These are phyloP conservation scores for Colletotrichum incanum DNA, from an alignment of 2,329 filamentous ascomycete species.

Conservation along the genomic window DNA sequence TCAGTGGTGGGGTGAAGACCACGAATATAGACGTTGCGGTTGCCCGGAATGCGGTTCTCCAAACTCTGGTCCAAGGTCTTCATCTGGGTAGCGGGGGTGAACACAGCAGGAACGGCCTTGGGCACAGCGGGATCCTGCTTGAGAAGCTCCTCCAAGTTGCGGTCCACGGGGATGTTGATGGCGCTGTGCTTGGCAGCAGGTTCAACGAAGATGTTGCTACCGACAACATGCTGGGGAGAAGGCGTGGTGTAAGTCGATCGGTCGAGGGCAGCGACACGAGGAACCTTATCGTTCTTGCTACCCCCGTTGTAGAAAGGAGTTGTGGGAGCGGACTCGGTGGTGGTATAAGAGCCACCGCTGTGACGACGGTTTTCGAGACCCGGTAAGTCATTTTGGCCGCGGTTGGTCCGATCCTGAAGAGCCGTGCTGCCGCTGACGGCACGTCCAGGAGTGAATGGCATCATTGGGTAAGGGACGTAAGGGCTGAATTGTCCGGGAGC, in stretches of 20 bases:
- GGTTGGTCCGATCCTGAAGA: constrained; percentile 63
- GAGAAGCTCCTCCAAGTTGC: constrained; percentile 75
- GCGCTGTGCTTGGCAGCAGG: constrained; percentile 59
- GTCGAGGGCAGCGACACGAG: constrained; percentile 72
- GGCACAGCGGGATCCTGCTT: constrained; percentile 88
- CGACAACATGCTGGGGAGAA: constrained; percentile 73
- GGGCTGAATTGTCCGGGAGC: constrained; percentile 51
- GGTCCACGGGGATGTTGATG: constrained; percentile 58
- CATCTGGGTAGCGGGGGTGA: constrained; percentile 86
- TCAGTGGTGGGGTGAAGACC: constrained; percentile 96
- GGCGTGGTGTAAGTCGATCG: constrained; percentile 77
- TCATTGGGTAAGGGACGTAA: constrained; percentile 56
- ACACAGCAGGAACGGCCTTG: constrained; percentile 89
- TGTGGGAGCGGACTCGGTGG: constrained; percentile 76
- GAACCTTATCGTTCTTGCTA: constrained; percentile 72
- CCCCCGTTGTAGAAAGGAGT: constrained; percentile 76
- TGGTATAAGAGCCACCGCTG: constrained; percentile 73
- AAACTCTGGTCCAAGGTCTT: constrained; percentile 95
- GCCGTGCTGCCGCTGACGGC: constrained; percentile 49
- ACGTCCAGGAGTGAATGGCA: constrained; percentile 70
- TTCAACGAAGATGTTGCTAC: constrained; percentile 58
- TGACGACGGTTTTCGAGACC: constrained; percentile 74
- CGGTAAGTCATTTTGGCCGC: constrained; percentile 69
- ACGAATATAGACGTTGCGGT: constrained; percentile 98
- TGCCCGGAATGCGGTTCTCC: constrained; percentile 90